Evolutionary conservation across 768 basidiomycete genomes (phyloP).

Genomic region (Paxillus ammoniavirescens): DNA sequence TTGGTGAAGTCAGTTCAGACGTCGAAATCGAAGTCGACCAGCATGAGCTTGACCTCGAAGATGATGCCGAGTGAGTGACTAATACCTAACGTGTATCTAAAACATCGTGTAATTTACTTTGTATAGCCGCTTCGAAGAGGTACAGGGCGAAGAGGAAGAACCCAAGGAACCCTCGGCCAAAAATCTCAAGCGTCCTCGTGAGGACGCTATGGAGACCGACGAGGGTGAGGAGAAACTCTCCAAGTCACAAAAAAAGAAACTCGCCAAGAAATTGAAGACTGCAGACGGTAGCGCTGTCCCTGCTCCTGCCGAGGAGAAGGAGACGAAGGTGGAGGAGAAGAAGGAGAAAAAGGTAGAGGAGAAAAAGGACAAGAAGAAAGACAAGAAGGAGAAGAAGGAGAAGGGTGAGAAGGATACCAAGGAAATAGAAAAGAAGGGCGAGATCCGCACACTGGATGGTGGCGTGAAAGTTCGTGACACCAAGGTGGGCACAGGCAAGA

Average conservation of each 20-base stretch:
- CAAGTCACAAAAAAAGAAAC: slow-evolving; percentile 59
- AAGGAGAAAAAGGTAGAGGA: slow-evolving; percentile 38
- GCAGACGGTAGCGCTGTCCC: slow-evolving; percentile 48
- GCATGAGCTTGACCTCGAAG: slow-evolving; percentile 51
- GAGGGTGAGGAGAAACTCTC: slow-evolving; percentile 38
- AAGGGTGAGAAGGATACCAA: slow-evolving; percentile 30
- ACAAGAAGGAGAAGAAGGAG: slow-evolving; percentile 34
- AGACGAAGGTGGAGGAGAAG: slow-evolving; percentile 45
- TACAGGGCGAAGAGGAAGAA: slow-evolving; percentile 40
- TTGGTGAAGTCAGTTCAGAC: slow-evolving; percentile 80
- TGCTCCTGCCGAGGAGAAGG: slow-evolving; percentile 20
- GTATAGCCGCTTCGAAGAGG: slow-evolving; percentile 68
- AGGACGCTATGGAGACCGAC: slow-evolving; percentile 49
- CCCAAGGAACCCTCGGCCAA: slow-evolving; percentile 28
- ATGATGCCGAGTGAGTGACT: slow-evolving; percentile 42
- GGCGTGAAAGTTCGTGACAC: slow-evolving; percentile 78
- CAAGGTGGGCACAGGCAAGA: slow-evolving; percentile 79
- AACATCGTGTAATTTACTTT: slow-evolving; percentile 1
- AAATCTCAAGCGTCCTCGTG: slow-evolving; percentile 67
- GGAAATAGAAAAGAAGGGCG: slow-evolving; percentile 24
- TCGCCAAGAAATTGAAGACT: slow-evolving; percentile 71
- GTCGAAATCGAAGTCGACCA: slow-evolving; percentile 77
- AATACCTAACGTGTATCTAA: not conserved
- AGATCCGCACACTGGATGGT: slow-evolving; percentile 46
- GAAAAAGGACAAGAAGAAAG: slow-evolving; percentile 36